Evolutionary conservation across 257 asterid genomes (phyloP).

Genomic region (Jasminum sambac): DNA sequence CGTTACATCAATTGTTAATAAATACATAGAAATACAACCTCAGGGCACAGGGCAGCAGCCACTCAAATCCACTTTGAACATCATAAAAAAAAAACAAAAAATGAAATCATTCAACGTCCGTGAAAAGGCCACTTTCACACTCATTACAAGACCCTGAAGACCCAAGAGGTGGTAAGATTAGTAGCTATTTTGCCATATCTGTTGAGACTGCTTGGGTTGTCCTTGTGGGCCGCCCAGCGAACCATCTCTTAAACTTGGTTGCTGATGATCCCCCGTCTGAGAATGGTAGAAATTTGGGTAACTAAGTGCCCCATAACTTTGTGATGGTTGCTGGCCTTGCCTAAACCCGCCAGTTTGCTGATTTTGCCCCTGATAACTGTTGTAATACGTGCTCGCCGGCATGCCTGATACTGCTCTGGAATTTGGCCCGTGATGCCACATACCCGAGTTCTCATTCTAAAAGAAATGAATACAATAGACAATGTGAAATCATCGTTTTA

Average conservation of each 20-base stretch:
- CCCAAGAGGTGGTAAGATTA: conserved; percentile 42
- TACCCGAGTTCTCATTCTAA: conserved; percentile 69
- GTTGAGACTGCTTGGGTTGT: conserved; percentile 81
- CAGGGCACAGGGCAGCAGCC: conserved; percentile 48
- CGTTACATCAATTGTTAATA: conserved; percentile 48
- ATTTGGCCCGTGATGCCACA: conserved; percentile 80
- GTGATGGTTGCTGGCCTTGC: conserved; percentile 86
- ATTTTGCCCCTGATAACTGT: conserved; percentile 58
- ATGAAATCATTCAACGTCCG: conserved; percentile 28
- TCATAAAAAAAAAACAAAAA: no score
- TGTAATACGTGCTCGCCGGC: conserved; percentile 61
- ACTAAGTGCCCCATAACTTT: conserved; percentile 63
- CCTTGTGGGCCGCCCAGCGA: conserved; percentile 61
- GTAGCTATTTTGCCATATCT: conserved; percentile 78
- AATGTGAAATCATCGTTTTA: not conserved
- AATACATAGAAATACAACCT: conserved; percentile 51
- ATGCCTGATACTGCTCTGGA: conserved; percentile 70
- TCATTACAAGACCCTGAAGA: conserved; percentile 49
- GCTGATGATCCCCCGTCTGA: conserved; percentile 70
- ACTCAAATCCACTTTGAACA: conserved; percentile 30
- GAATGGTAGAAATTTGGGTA: conserved; percentile 80
- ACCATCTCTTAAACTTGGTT: conserved; percentile 67
- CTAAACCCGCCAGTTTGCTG: conserved; percentile 71
- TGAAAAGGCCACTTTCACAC: conserved; percentile 45
- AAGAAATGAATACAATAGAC: conserved; percentile 3